Evolutionary conservation across 768 basidiomycete genomes (phyloP).

Genomic region (Vishniacozyma victoriae): DNA sequence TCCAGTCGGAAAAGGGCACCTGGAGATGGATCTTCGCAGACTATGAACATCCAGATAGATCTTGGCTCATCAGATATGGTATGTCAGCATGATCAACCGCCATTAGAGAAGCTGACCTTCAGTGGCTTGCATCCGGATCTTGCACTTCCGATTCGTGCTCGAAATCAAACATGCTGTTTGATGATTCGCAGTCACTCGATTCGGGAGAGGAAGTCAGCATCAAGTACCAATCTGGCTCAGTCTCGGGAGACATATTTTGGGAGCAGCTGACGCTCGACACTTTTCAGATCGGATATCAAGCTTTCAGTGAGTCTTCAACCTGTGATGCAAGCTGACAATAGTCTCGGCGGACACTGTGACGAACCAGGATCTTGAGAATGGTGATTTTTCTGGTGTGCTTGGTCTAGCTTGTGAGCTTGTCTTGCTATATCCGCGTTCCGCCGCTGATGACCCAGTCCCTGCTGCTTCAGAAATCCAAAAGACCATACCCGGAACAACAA

Average conservation of each 20-base stretch:
- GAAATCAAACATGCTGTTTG: slow-evolving; percentile 14
- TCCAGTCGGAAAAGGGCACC: slow-evolving; percentile 2
- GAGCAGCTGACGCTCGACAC: slow-evolving; percentile 38
- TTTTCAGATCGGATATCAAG: slow-evolving; percentile 44
- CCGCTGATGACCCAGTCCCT: slow-evolving; percentile 17
- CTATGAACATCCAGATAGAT: slow-evolving; percentile 39
- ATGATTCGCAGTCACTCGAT: slow-evolving; percentile 17
- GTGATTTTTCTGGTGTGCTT: slow-evolving; percentile 38
- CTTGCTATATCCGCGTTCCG: not conserved
- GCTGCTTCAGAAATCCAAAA: slow-evolving; percentile 40
- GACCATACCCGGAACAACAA: slow-evolving; percentile 38
- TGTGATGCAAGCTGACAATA: not conserved
- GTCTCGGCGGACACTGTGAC: slow-evolving; percentile 31
- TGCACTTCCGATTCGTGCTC: slow-evolving; percentile 27
- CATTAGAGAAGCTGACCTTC: slow-evolving; percentile 2
- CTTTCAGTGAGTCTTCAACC: slow-evolving; percentile 29
- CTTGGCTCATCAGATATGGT: slow-evolving; percentile 45
- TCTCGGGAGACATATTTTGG: slow-evolving; percentile 40
- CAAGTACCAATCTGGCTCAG: slow-evolving; percentile 33
- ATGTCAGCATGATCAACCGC: slow-evolving; percentile 5
- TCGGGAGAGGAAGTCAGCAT: slow-evolving; percentile 27
- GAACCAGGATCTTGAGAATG: slow-evolving; percentile 37
- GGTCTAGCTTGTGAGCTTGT: slow-evolving; percentile 36
- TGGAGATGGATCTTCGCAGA: slow-evolving; percentile 14
- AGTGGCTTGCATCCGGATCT: slow-evolving; percentile 41